Percentiles rank a stretch among this genome's conserved stretches.
Evolutionary conservation across 2,329 filamentous ascomycete genomes (phyloP).

Genomic region (Neophaeococcomyces aloes): DNA sequence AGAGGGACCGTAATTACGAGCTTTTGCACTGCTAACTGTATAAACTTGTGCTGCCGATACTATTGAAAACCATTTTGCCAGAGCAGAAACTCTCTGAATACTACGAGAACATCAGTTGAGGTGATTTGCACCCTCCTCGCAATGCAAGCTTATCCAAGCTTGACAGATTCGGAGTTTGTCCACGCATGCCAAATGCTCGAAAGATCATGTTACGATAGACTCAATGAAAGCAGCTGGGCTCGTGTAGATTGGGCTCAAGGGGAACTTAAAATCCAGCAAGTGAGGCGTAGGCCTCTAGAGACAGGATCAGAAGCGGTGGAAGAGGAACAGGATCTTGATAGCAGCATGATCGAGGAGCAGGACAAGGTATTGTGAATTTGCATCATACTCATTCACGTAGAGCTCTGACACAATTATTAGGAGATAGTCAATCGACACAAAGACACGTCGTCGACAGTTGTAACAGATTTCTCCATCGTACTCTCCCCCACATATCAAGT

Average conservation of each 20-base stretch:
- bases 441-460: neutral
- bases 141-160: slow-evolving; percentile 45
- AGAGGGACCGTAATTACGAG: neutral
- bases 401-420: slow-evolving; percentile 23
- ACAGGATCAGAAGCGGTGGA: neutral
- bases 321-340: slow-evolving; percentile 25
- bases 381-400: neutral
- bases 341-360: slow-evolving; percentile 14
- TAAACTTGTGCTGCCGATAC: too few relatives aligned
- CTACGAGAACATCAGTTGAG: too few relatives aligned
- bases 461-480: slow-evolving; percentile 62
- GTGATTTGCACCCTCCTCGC: too few relatives aligned
- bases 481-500: slow-evolving; percentile 64
- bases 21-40: neutral
- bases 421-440: slow-evolving; percentile 33
- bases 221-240: slow-evolving; percentile 17
- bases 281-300: slow-evolving; percentile 1
- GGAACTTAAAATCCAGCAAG: slow-evolving; percentile 12
- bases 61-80: too few relatives aligned
- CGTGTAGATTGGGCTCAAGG: slow-evolving; percentile 14
- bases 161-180: slow-evolving; percentile 53
- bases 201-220: slow-evolving; percentile 21
- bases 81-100: too few relatives aligned
- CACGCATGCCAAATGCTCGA: slow-evolving; percentile 53
- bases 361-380: neutral